phyloP scores from a whole-genome alignment of 78 protist genomes.

The Dictyostelium citrinum region DNA sequence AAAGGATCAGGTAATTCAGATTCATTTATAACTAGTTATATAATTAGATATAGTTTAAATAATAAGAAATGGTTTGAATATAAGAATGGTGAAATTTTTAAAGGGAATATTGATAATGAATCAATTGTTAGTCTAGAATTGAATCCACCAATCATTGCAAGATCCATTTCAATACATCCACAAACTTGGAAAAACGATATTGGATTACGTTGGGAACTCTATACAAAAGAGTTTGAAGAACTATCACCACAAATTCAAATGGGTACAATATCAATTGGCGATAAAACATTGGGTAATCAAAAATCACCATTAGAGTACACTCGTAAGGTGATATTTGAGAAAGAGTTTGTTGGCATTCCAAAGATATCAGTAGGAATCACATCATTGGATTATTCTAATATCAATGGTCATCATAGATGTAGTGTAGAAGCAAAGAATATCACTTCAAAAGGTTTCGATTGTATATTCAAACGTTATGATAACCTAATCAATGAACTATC shows the following conservation, averaged over 20 bases:
- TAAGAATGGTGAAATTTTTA: not conserved
- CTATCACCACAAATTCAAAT: slow-evolving; percentile 4
- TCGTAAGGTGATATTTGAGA: not conserved
- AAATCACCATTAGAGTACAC: not conserved
- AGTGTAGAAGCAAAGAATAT: not conserved
- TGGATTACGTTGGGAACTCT: slow-evolving; percentile 5
- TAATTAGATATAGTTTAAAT: slow-evolving; percentile 7
- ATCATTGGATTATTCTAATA: not conserved
- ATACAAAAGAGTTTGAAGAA: not conserved
- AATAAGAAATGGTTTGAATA: not conserved
- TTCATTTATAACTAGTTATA: not conserved
- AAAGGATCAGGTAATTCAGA: not conserved
- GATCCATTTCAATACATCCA: slow-evolving; percentile 16
- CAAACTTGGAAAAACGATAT: not conserved
- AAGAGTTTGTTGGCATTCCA: not conserved
- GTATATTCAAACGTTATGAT: not conserved
- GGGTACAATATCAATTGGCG: not conserved
- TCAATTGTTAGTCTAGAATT: not conserved
- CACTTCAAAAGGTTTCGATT: not conserved
- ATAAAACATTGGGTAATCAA: not conserved
- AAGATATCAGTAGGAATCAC: not conserved
- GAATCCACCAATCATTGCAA: slow-evolving; percentile 1
- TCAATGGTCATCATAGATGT: not conserved
- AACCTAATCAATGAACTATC: not conserved
- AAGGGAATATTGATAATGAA: slow-evolving; percentile 2